Evolutionary conservation across 495 filamentous ascomycete genomes (phyloP).

Genomic region (Daldinia grandis): DNA sequence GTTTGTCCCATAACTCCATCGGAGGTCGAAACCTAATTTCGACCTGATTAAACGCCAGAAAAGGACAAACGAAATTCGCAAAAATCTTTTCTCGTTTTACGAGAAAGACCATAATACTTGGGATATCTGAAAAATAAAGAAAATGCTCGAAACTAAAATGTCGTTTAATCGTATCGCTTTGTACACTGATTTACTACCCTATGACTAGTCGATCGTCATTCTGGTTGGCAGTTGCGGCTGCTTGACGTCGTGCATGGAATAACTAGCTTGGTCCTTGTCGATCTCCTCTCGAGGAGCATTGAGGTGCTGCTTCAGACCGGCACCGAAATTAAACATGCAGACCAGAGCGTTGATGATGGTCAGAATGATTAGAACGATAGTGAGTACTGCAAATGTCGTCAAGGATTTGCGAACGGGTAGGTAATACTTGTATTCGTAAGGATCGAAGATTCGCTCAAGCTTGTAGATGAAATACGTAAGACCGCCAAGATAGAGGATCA

Average conservation of each 20-base stretch:
- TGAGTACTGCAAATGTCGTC: conserved; percentile 93
- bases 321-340: conserved; percentile 90
- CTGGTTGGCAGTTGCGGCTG: conserved; percentile 67
- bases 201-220: conserved; percentile 86
- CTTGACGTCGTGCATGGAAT: conserved; percentile 68
- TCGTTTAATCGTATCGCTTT: conserved; percentile 48
- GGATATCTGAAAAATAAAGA: conserved; percentile 41
- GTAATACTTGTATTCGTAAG: conserved; percentile 64
- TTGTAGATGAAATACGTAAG: conserved; percentile 99
- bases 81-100: conserved; percentile 17
- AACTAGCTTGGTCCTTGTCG: conserved; percentile 74
- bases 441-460: conserved; percentile 90
- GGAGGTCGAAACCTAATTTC: conserved; percentile 23
- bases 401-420: conserved; percentile 77
- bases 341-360: conserved; percentile 89
- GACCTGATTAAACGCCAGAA: conserved; percentile 32
- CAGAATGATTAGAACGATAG: conserved; percentile 82
- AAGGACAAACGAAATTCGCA: conserved; percentile 16
- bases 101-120: conserved; percentile 21
- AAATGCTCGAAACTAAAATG: conserved; percentile 41
- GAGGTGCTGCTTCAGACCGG: conserved; percentile 89
- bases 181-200: conserved; percentile 41
- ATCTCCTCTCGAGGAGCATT: conserved; percentile 72
- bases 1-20: conserved; percentile 31
- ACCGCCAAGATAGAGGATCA: conserved; percentile 87